A percentile compares a stretch with the other conserved stretches of the same genome.
Evolutionary conservation across 768 basidiomycete genomes (phyloP).

Genomic region (Tylopilus vinaceipallidus): DNA sequence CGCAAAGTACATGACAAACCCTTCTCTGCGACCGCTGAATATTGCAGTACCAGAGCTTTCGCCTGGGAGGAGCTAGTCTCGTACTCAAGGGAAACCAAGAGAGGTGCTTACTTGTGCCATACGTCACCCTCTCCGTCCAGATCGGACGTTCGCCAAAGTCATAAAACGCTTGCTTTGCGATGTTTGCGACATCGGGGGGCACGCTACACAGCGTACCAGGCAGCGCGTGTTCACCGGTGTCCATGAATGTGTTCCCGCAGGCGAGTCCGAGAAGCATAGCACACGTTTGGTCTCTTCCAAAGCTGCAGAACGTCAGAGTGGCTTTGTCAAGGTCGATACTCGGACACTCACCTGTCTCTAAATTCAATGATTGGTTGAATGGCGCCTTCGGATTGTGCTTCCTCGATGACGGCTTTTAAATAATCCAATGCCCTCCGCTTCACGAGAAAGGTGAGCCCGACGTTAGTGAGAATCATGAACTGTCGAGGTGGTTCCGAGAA

Average conservation of each 20-base stretch:
- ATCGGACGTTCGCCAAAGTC: constrained; percentile 82
- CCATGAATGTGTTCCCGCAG: constrained; percentile 78
- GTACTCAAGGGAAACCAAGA: neutral
- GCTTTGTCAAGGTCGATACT: neutral
- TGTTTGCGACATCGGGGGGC: constrained; percentile 59
- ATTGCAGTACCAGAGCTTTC: constrained; percentile 71
- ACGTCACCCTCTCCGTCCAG: constrained; percentile 75
- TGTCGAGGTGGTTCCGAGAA: constrained; percentile 71
- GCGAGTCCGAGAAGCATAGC: constrained; percentile 89
- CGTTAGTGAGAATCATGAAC: constrained; percentile 87
- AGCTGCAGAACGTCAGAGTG: constrained; percentile 45
- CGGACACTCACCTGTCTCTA: constrained; percentile 60
- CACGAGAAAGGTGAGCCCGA: constrained; percentile 75
- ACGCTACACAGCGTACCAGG: constrained; percentile 48
- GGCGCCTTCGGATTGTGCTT: constrained; percentile 72
- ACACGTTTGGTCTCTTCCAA: constrained; percentile 88
- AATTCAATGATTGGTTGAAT: constrained; percentile 81
- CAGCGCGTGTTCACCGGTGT: constrained; percentile 47
- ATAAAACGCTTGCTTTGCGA: constrained; percentile 85
- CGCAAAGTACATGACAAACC: constrained; percentile 82
- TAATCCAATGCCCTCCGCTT: constrained; percentile 87
- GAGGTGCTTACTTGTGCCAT: constrained; percentile 59
- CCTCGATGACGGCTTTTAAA: constrained; percentile 77
- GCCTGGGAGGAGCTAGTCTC: constrained; percentile 34
- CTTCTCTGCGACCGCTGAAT: constrained; percentile 88